phyloP scores from a whole-genome alignment of 352 stramenopile species.

The Pythium sp. region DNA sequence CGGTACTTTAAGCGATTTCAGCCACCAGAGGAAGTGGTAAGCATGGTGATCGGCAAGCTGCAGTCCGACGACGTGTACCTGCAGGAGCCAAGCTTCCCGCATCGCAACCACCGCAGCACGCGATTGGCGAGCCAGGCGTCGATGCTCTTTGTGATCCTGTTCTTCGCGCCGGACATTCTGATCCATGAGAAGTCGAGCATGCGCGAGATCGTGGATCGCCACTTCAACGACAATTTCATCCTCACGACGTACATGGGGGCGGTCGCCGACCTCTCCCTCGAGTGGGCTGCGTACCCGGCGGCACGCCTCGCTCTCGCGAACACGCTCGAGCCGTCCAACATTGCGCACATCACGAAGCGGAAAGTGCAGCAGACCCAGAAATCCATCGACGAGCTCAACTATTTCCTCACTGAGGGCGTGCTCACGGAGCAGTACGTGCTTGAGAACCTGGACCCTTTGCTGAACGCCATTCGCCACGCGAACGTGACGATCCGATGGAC shows the following conservation, averaged over 20 bases:
- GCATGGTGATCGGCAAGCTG: slow-evolving; percentile 92
- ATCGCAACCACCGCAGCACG: slow-evolving; percentile 91
- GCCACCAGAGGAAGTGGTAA: slow-evolving; percentile 85
- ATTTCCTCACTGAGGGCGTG: slow-evolving; percentile 90
- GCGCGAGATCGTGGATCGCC: slow-evolving; percentile 94
- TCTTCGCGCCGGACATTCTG: slow-evolving; percentile 91
- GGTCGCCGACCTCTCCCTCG: slow-evolving; percentile 90
- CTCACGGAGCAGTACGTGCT: slow-evolving; percentile 93
- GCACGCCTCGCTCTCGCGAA: slow-evolving; percentile 89
- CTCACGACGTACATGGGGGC: slow-evolving; percentile 94
- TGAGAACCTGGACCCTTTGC: slow-evolving; percentile 88
- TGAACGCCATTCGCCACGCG: slow-evolving; percentile 90
- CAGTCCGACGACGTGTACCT: slow-evolving; percentile 95
- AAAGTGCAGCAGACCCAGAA: slow-evolving; percentile 86
- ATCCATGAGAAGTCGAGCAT: slow-evolving; percentile 91
- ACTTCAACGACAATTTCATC: slow-evolving; percentile 97
- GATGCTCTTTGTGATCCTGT: slow-evolving; percentile 95
- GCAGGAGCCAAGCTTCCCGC: slow-evolving; percentile 89
- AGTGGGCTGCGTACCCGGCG: slow-evolving; percentile 91
- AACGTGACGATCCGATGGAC: slow-evolving; percentile 94
- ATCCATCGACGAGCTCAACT: slow-evolving; percentile 88
- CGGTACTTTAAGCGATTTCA: slow-evolving; percentile 88
- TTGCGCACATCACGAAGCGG: slow-evolving; percentile 85
- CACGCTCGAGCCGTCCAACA: slow-evolving; percentile 84
- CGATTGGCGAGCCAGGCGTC: slow-evolving; percentile 89